phyloP scores from a whole-genome alignment of 2,329 filamentous ascomycete genomes.

The Epichloe aotearoae region DNA sequence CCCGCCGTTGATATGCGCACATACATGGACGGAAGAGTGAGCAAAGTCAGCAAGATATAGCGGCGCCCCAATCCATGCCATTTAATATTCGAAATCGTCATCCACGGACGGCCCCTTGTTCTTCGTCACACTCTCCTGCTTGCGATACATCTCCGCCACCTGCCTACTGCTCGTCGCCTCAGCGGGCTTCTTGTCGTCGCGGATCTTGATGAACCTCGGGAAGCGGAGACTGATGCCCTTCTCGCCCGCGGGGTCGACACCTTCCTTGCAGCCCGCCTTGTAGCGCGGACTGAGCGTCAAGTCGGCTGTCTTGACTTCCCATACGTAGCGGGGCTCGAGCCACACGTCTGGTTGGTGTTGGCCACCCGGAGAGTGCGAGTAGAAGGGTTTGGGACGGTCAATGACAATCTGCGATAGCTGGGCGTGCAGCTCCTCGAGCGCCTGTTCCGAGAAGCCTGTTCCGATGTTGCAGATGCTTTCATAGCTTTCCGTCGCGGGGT shows the following conservation, averaged over 20 bases:
- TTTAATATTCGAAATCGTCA: conserved; percentile 92
- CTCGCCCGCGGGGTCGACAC: conserved; percentile 56
- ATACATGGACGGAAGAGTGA: neutral
- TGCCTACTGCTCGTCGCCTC: conserved; percentile 73
- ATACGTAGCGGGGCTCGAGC: conserved; percentile 90
- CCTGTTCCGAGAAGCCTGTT: conserved; percentile 89
- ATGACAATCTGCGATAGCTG: conserved; percentile 68
- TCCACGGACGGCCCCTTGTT: conserved; percentile 78
- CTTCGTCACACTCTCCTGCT: conserved; percentile 82
- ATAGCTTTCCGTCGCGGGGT: conserved; percentile 64
- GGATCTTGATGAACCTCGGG: conserved; percentile 78
- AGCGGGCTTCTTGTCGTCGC: conserved; percentile 93
- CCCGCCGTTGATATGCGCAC: no score
- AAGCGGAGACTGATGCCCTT: conserved; percentile 83
- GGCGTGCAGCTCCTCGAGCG: conserved; percentile 75
- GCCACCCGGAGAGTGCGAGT: conserved; percentile 66
- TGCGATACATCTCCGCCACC: conserved; percentile 93
- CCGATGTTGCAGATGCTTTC: conserved; percentile 98
- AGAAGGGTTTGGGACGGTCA: conserved; percentile 87
- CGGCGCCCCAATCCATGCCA: neutral
- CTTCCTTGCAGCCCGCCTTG: conserved; percentile 75
- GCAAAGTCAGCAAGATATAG: neutral
- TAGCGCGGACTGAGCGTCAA: conserved; percentile 86
- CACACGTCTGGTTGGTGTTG: conserved; percentile 97
- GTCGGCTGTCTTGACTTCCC: conserved; percentile 97